Base-by-base conservation (phyloP, 2,329 filamentous ascomycete genomes). In the Spiromastix sp. region DNA sequence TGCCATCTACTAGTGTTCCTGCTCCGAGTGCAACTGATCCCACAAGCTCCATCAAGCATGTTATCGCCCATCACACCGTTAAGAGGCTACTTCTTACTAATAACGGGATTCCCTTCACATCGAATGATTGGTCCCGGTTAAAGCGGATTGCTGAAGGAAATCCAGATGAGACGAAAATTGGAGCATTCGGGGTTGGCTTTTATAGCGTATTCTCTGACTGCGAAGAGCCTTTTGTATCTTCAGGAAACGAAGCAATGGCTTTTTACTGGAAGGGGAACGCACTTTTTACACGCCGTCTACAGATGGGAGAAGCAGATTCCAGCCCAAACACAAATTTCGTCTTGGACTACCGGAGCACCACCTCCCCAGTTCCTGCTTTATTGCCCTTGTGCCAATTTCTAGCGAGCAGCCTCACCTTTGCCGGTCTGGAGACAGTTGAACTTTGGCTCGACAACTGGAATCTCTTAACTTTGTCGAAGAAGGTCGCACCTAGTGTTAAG, bases 261-360 rank as follows among this genome's bases (percentile, higher is more conserved):
- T 98, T 98, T 54, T 98, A 95, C 65, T 98, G 91, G 93, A 96
- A 95, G 59, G 87, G 83, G n/a, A 96, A 96, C 57, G 85, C 85
- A 4, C 71, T 98, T 2, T 96, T 94, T 56, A 98, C 93, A 16
- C 81, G 87, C 49, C 84, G 85, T 47, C 71, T 91, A 15, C 77
- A 79, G 46, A 63, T 95, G 5, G 77, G 81, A 2, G 68, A 75
- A 30, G 74, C 74, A 16, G 71, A 85, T 50, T 63, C 69, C 11
- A 81, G 70, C 37, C 67, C 67, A 20, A 75, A 89, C 48, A 98
- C 93, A 2, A 82, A 81, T n/a, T 98, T 98, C 54, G 79, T 95
- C 30, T 71, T 98, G 30, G 87, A 96, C 54, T 95, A 96, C 59
- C 75, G 91, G 52, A 95, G 93, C 55, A 75, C 75, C 19, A 87